Evolutionary conservation across 306 rosid species (phyloP).

Genomic region (Fragaria iinumae): DNA sequence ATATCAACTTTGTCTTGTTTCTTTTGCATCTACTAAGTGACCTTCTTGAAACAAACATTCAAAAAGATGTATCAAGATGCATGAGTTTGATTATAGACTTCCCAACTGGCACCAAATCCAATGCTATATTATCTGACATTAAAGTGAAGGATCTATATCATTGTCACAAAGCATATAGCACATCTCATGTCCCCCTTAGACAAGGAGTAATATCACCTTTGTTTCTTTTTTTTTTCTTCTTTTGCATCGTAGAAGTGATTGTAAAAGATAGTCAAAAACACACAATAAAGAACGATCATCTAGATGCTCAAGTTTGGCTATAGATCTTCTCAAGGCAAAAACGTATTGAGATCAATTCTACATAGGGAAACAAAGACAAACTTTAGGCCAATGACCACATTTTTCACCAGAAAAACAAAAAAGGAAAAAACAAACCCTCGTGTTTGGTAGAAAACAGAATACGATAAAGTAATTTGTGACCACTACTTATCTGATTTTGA

Average conservation of each 20-base stretch:
- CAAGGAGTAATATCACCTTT: constrained; percentile 27
- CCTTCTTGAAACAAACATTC: constrained; percentile 74
- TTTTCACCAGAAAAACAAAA: background rate
- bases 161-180: constrained; percentile 54
- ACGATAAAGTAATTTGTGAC: background rate
- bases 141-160: constrained; percentile 8
- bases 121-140: background rate
- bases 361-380: background rate
- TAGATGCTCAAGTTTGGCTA: constrained; percentile 42
- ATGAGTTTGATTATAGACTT: constrained; percentile 8
- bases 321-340: constrained; percentile 1
- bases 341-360: background rate
- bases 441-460: background rate
- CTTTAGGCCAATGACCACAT: background rate
- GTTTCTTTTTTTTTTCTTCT: constrained; percentile 21
- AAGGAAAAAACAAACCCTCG: too few species aligned
- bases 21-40: constrained; percentile 73
- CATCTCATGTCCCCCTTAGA: constrained; percentile 36
- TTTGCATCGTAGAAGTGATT: constrained; percentile 65
- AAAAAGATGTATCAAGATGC: constrained; percentile 91
- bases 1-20: constrained; percentile 51
- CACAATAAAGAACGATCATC: constrained; percentile 56
- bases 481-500: background rate
- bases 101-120: background rate
- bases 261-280: background rate